Base-by-base conservation (phyloP, 1,284 basidiomycete genomes). In the Agroathelia rolfsii region DNA sequence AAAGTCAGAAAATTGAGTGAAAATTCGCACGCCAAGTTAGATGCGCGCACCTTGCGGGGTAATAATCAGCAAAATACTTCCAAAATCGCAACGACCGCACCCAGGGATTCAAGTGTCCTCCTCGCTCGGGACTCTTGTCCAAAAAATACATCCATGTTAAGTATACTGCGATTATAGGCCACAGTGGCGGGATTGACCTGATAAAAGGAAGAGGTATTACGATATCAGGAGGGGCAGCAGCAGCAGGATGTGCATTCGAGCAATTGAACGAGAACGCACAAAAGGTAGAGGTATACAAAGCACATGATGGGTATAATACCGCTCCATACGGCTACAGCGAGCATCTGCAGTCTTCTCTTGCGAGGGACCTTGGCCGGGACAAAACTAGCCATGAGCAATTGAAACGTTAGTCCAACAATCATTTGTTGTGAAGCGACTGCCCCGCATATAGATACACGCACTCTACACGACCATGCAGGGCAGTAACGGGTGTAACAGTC, bases 21-120 rank as follows among this genome's bases (percentile, higher is more conserved):
- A 19, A 29, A 18, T n/a, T 36, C 18, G 5, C n/a, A 33, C 13
- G 28, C 25, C 29, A 25, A 37, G 10, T 4, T 23, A 25, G 10
- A 30, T 34, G 30, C 39, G 80, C 82, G 53, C 57, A 86, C 82
- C 79, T 80, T 37, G 84, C 79, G 47, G 93, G 93, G 49, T 93
- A 96, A 57, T 95, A 95, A 32, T 89, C 85, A 32, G 84, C 81
- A 61, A 89, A 90, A 51, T 88, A 82, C 45, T 66, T 75, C 84
- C 88, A 97, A 41, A 88, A 69, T 27, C 63, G 56, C 38, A 69
- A 53, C 12, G 69, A 68, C 23, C 92, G 70, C 34, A 88, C 75
- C 83, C 82, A 89, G n/a, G 66, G 62, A 45, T 72, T 81, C 17
- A 78, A 64, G 13, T 89, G 63, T 1, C 86, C 90, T 8, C 93